A percentile compares a stretch with the other conserved stretches of the same genome.
These are phyloP conservation scores for Coffea eugenioides DNA, from an alignment of 257 asterid genomes.

Conservation along the genomic window DNA sequence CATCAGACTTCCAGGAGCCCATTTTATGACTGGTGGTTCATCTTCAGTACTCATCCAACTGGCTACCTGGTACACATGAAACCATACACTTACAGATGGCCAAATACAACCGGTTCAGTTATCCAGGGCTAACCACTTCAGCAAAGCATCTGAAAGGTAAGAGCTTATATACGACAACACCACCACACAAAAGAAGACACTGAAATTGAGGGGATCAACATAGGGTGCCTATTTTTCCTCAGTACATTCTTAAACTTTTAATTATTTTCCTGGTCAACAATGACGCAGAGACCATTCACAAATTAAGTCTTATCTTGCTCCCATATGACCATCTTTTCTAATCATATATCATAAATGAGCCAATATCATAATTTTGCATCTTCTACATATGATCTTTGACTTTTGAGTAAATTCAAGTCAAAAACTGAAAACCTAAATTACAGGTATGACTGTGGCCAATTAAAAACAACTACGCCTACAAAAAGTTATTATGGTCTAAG, in stretches of 20 bases:
- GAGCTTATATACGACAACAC: not conserved
- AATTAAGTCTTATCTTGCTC: not conserved
- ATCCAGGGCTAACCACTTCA: not conserved
- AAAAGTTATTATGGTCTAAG: not conserved
- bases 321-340: not conserved
- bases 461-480: no score
- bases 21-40: conserved; percentile 84
- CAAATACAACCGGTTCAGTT: not conserved
- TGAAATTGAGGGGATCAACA: not conserved
- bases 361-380: not conserved
- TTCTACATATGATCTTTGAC: not conserved
- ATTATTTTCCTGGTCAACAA: not conserved
- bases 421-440: not conserved
- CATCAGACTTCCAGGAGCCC: conserved; percentile 97
- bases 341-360: not conserved
- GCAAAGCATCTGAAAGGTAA: not conserved
- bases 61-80: conserved; percentile 56
- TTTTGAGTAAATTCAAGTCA: not conserved
- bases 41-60: conserved; percentile 94
- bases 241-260: not conserved
- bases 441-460: not conserved
- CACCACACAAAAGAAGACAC: not conserved
- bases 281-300: not conserved
- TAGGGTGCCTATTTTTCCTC: not conserved
- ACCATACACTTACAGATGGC: not conserved